Base-by-base conservation (phyloP, 139 green algal species). In the Chlorella sp. region DNA sequence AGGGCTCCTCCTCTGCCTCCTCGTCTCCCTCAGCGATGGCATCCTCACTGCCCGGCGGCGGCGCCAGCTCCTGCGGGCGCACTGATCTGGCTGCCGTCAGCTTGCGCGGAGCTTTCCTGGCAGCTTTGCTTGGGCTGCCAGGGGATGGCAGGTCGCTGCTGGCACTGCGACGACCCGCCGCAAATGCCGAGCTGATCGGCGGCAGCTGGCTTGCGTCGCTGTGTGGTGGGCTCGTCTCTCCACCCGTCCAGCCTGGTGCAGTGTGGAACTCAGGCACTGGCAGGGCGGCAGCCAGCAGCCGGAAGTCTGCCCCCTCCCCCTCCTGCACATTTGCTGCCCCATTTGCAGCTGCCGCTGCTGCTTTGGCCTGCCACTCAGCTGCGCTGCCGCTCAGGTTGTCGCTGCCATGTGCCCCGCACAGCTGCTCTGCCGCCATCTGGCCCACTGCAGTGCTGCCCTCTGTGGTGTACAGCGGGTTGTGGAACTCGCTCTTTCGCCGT, bases 261-360 rank as follows among this genome's bases (percentile, higher is more conserved):
- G 7, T 7, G 46, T 7, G 2, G 14, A 60, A 26, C 2, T 11
- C 51, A 24, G 51, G 24, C 51, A 3, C 51, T 60, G 43, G 30
- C 72, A 78, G 72, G 9, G 56, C 43, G 8, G 72, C 72, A 30
- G 72, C 72, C 72, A 78, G 72, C 72, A 78, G 72, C 43, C 30
- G 28, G 46, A 78, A 78, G 46, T 60, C 43, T 78, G 43, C 30
- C 60, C 43, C 30, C 43, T 78, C 36, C 28, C 30, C 30, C 30
- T 46, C 30, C 44, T 58, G 43, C 43, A 32, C 28, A 20, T 56
- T 1, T 20, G 32, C 13, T 24, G 51, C 16, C 43, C 1, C 72
- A 30, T 4, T 44, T 5, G 30, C 43, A 16, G 44, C 44, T 36
- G 44, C 72, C 16, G 30, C 72, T 20, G 72, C 72, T 44, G 56